Evolutionary conservation across 1,284 basidiomycete genomes (phyloP), one percentile per base, ranked within the genome.

Genomic region (Stereum hirsutum): DNA sequence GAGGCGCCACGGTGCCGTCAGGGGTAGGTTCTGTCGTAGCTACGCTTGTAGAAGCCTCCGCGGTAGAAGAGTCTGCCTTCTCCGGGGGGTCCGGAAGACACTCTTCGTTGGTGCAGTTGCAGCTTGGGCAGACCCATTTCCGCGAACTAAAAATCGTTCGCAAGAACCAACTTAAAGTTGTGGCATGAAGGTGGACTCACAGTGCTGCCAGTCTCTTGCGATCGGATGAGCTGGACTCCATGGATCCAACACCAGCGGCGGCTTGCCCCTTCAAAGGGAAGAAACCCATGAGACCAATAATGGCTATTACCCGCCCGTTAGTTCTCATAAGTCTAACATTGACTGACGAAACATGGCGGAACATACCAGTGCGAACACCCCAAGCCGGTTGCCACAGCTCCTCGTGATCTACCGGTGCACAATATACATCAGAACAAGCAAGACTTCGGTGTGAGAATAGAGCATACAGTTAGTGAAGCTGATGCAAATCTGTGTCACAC

Each of bases 301-400:
- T 92, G 19, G 90, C 92, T 85, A 55, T 2, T n/a, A n/a, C n/a
- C n/a, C n/a, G n/a, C n/a, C n/a, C n/a, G n/a, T n/a, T n/a, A n/a
- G n/a, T n/a, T 20, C 21, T 25, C n/a, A 31, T 19, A n/a, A 10
- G 14, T 42, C 12, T 17, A 25, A n/a, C 17, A n/a, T 5, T n/a
- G 15, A 30, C 7, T n/a, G 19, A 28, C 15, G 17, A 5, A 3
- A 24, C 24, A 21, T 21, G 25, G 14, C 14, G 17, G 14, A 6
- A 66, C 62, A 39, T 49, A 81, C 90, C 90, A 46, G 94, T 97
- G 46, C 94, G 77, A 21, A 98, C 89, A 44, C 94, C 94, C 94
- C 94, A 98, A 11, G 94, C 92, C 25, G 94, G 94, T 63, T 96
- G 92, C 94, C 94, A 98, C 34, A 87, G 68, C 54, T 93, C 88